Base-by-base conservation (phyloP, 192 early-diverging fungal species). In the Irineochytrium annulatum region DNA sequence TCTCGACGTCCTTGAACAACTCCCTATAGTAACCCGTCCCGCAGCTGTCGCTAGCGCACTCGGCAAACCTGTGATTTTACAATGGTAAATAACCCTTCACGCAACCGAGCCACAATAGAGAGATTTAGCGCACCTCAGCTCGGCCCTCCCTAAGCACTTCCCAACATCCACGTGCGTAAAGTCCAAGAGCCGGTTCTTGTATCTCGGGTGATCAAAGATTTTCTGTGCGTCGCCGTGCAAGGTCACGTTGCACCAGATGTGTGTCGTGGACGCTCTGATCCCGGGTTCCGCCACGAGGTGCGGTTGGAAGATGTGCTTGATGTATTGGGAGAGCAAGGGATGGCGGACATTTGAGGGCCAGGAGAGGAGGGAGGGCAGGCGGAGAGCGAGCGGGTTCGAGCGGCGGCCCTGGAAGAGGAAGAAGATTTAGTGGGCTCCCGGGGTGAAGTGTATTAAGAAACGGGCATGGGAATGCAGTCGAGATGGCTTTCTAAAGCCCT, bases 171-270 rank as follows among this genome's bases (percentile, higher is more conserved):
- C 55, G 30, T 65, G 55, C 13, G 63, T 59, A 52, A 81, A 76
- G 44, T 69, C 57, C 35, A 81, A 34, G 8, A 41, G 3, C 4
- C 17, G 28, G 44, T 58, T 19, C 4, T 27, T 52, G 28, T 31
- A 28, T 6, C 49, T 57, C 13, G 67, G 67, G 31, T 70, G 70
- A 27, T 61, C 3, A 22, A 49, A 20, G 19, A 57, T 43, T 43
- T 52, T 11, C 27, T 54, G 27, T 17, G 24, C 24, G 28, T 13
- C 27, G 4, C 34, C 55, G 32, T 75, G 54, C 22, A 82, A 39
- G 5, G 76, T 75, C 39, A 76, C 63, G 62, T 82, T 82, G 61
- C 76, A 56, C 76, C 76, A 82, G 27, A 82, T 71, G 26, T 73
- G 76, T 6, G 61, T 62, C 1, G 80, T 82, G 8, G 74, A 77